Evolutionary conservation across 129 eudicot genomes (phyloP).

Genomic region (Cynara cardunculus): DNA sequence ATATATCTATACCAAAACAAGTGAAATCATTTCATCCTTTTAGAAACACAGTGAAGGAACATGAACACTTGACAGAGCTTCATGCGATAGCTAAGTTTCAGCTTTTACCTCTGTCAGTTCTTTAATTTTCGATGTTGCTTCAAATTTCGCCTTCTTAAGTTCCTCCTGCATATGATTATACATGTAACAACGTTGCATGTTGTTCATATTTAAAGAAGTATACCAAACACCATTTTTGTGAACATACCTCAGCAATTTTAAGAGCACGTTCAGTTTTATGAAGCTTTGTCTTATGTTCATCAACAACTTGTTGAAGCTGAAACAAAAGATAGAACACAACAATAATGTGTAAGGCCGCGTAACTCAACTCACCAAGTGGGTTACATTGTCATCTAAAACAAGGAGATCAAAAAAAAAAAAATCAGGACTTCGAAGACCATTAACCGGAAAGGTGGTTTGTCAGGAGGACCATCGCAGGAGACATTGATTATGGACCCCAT

Average conservation of each 20-base stretch:
- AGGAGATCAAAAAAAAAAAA: neutral
- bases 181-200: slow-evolving; percentile 1
- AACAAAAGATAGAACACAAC: slow-evolving; percentile 14
- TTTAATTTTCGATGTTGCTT: slow-evolving; percentile 56
- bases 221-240: neutral
- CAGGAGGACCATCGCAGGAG: slow-evolving; percentile 1
- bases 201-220: neutral
- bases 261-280: slow-evolving; percentile 73
- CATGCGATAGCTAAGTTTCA: slow-evolving; percentile 6
- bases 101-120: slow-evolving; percentile 57
- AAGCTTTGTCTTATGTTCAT: slow-evolving; percentile 54
- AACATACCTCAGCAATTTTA: slow-evolving; percentile 70
- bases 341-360: slow-evolving; percentile 1
- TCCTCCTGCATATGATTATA: slow-evolving; percentile 54
- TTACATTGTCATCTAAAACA: neutral
- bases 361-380: neutral
- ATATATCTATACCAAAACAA: neutral
- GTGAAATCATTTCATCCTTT: neutral
- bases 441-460: slow-evolving; percentile 5
- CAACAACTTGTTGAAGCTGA: slow-evolving; percentile 58
- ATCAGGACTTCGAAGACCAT: neutral
- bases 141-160: slow-evolving; percentile 72
- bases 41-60: neutral
- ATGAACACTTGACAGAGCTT: neutral
- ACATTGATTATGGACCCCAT: neutral